A percentile compares a stretch with the other conserved stretches of the same genome.
Evolutionary conservation across 2,329 filamentous ascomycete species (phyloP).

Genomic region (Tolypocladium tundrense): DNA sequence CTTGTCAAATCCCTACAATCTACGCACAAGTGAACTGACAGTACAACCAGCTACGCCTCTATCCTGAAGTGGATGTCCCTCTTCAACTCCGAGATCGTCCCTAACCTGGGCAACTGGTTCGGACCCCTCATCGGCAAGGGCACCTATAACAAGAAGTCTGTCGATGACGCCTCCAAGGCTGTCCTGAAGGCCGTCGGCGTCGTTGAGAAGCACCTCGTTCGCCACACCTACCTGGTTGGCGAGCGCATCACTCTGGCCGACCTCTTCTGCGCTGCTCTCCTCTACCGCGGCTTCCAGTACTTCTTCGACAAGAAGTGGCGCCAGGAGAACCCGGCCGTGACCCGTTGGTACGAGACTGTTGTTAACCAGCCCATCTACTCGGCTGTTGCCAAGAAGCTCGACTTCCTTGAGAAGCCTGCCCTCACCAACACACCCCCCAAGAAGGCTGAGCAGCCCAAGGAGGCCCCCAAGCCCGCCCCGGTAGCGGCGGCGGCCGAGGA

Average conservation of each 20-base stretch:
- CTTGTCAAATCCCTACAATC: neutral
- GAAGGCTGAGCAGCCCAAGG: slow-evolving; percentile 64
- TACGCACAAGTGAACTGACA: neutral
- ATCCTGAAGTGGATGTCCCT: slow-evolving; percentile 98
- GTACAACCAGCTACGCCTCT: slow-evolving; percentile 62
- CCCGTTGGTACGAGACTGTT: slow-evolving; percentile 92
- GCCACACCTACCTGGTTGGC: slow-evolving; percentile 95
- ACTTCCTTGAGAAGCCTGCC: slow-evolving; percentile 76
- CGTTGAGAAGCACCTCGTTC: slow-evolving; percentile 77
- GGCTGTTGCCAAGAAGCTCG: slow-evolving; percentile 62
- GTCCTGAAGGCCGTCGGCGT: slow-evolving; percentile 58
- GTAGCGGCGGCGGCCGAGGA: slow-evolving; percentile 22
- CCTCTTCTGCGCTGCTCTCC: slow-evolving; percentile 69
- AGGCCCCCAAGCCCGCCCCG: slow-evolving; percentile 50
- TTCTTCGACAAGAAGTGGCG: slow-evolving; percentile 92
- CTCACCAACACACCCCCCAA: slow-evolving; percentile 60
- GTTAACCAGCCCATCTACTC: slow-evolving; percentile 88
- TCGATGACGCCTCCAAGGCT: slow-evolving; percentile 68
- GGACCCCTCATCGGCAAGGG: slow-evolving; percentile 70
- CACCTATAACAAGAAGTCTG: slow-evolving; percentile 95
- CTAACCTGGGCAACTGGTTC: slow-evolving; percentile 69
- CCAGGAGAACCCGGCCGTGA: slow-evolving; percentile 68
- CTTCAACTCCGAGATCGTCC: slow-evolving; percentile 80
- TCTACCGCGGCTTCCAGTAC: slow-evolving; percentile 82
- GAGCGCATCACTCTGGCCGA: slow-evolving; percentile 97